Base-by-base conservation (phyloP, 2,329 filamentous ascomycete species). In the Aspergillus sp. region DNA sequence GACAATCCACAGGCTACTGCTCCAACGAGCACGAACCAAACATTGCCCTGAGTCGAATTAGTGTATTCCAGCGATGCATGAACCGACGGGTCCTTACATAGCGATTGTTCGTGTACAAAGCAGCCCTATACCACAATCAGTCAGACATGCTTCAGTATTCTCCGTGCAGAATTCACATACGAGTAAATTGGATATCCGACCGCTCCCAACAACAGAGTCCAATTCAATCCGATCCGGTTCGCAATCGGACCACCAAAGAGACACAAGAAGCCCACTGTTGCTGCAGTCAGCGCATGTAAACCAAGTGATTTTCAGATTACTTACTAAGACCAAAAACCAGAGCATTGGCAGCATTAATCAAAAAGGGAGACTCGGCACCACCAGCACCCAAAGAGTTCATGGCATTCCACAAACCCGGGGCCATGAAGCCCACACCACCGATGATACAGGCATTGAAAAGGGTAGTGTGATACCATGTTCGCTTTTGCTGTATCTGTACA, bases 371-470 rank as follows among this genome's bases (percentile, higher is more conserved):
- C 45, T 77, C 71, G 2, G 72, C 72, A 27, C 76, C 76, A 33
- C 76, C 76, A 1, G 75, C 76, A 11, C 76, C 76, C 5, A 77
- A 60, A 1, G 68, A 64, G 47, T 75, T 78, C 72, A 79, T 77
- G 1, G 76, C 76, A 54, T 77, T 78, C 76, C 77, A 79, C 3
- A 80, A 57, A 0, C 61, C 61, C 0, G 61, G 61, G 5, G 61
- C 61, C 27, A 75, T 62, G 50, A 78, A 78, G 1, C 74, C 76
- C 0, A 77, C 75, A 10, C 64, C 67, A 9, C 76, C 76, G 37
- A 78, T 76, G 11, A 79, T 64, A 38, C 71, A 72, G 33, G 74
- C 74, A 53, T 79, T 76, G 65, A 77, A 78, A 1, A 79, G 65
- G 0, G 74, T 77, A 2, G 68, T 69, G 40, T 68, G 72, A 48